Evolutionary conservation across 768 basidiomycete genomes (phyloP), one percentile per base, ranked within the genome.

Genomic region (Lanmaoa pseudosensibilis): DNA sequence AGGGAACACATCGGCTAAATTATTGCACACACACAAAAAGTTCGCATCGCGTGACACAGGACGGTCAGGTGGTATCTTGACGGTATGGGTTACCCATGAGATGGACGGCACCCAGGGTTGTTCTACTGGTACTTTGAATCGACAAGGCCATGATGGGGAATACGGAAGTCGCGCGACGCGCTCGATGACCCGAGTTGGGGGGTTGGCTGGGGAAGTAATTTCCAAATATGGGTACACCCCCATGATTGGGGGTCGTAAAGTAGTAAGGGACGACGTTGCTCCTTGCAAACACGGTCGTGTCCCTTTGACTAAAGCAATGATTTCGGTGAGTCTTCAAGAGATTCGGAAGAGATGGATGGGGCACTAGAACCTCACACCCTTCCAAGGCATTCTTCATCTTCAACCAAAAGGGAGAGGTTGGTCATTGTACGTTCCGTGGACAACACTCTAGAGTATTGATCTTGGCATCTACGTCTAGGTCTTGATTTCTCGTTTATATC

Each of bases 331-430:
- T 60, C 47, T 18, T 23, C 23, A 36, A 46, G 12, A 23, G 43
- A 38, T n/a, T 47, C 30, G 37, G 30, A 25, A 30, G 32, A 38
- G 49, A 52, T 21, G 18, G 23, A 11, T 39, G 55, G 13, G 34
- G 30, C 13, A 40, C 36, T 15, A 36, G 16, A 52, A 44, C 50
- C 58, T 52, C 21, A 59, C 46, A 16, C 36, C 13, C 23, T 58
- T n/a, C 45, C 49, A 62, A 98, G 95, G 95, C 92, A 46, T 98
- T 98, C 84, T 98, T 98, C 75, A 93, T 98, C 56, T 97, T 98
- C 81, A 99, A 98, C 70, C 94, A 95, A 74, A 98, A 98, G 74
- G 97, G 97, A 73, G 97, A 98, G 84, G 96, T 94, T 54, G 39
- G 83, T 69, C 30, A n/a, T 6, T 3, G n/a, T 5, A 15, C 13